Base-by-base conservation (phyloP, 768 basidiomycete species). In the Xerocomellus amylosporus region DNA sequence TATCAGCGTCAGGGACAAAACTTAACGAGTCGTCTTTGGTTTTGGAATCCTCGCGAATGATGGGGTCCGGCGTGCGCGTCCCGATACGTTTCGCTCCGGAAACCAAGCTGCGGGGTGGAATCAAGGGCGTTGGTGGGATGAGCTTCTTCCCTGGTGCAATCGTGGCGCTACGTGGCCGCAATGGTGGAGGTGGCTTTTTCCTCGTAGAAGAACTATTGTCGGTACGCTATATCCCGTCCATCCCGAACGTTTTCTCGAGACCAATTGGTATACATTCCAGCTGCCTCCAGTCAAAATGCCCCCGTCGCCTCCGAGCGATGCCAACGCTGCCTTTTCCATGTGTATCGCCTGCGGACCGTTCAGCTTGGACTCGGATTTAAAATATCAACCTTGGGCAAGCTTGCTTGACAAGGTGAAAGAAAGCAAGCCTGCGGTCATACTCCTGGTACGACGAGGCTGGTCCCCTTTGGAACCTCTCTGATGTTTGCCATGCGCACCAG, bases 71-170 rank as follows among this genome's bases (percentile, higher is more conserved):
- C 4, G 81, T 79, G 0, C 76, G 87, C 24, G 77, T 94, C 2
- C 79, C 86, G 0, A 71, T 99, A 38, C 81, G 84, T 20, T 88
- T 98, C 51, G 79, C 87, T 31, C 73, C 81, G 5, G 73, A 75
- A 20, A 74, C 90, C 49, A 84, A 83, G 61, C 77, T 96, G 2
- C 79, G 87, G 37, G 86, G 86, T 17, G 79, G 81, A 1, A 64
- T 75, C 14, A 78, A 78, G 51, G 90, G 88, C 12, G 74, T 82
- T 10, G 81, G 80, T 15, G 84, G 85, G 0, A 71, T 87, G 10
- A 86, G 90, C 1, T 66, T 98, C 39, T 98, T 95, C 65, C 93
- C 94, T 5, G 97, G 97, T 4, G 86, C 86, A 28, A 83, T 98
- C 48, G 87, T 87, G 2, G 93, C 88, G 0, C 65, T 98, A 31